phyloP scores from a whole-genome alignment of 2,329 filamentous ascomycete species.

The Coniochaeta ligniaria region DNA sequence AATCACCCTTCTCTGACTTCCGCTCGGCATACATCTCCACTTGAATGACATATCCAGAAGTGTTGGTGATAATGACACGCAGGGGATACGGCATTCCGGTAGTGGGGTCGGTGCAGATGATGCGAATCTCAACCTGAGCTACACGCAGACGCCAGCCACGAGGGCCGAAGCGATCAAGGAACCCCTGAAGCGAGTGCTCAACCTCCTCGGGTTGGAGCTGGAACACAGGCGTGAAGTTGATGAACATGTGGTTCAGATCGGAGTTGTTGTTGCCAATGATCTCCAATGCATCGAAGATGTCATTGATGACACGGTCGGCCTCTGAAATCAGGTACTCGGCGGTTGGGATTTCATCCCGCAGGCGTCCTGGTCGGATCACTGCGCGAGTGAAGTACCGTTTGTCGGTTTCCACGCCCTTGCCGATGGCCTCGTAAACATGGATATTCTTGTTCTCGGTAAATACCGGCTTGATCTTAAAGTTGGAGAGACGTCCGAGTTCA shows the following conservation, averaged over 20 bases:
- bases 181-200: slow-evolving; percentile 86
- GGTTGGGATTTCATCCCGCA: slow-evolving; percentile 96
- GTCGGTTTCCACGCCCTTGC: slow-evolving; percentile 90
- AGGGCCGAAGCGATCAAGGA: slow-evolving; percentile 92
- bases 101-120: slow-evolving; percentile 86
- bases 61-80: slow-evolving; percentile 95
- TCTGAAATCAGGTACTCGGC: slow-evolving; percentile 97
- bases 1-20: slow-evolving; percentile 96
- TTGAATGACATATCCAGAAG: slow-evolving; percentile 94
- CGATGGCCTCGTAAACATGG: slow-evolving; percentile 94
- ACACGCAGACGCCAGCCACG: slow-evolving; percentile 95
- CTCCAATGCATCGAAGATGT: slow-evolving; percentile 94
- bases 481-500: slow-evolving; percentile 85
- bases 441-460: slow-evolving; percentile 99
- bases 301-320: slow-evolving; percentile 91
- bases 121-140: slow-evolving; percentile 94
- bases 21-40: slow-evolving; percentile 97
- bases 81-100: slow-evolving; percentile 85
- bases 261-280: slow-evolving; percentile 99
- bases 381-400: slow-evolving; percentile 98
- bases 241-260: slow-evolving; percentile 99
- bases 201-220: slow-evolving; percentile 84
- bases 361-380: slow-evolving; percentile 85
- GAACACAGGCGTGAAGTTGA: slow-evolving; percentile 98
- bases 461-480: slow-evolving; percentile 96